phyloP scores from a whole-genome alignment of 2,329 filamentous ascomycete species.

The Calonectria leucothoes region DNA sequence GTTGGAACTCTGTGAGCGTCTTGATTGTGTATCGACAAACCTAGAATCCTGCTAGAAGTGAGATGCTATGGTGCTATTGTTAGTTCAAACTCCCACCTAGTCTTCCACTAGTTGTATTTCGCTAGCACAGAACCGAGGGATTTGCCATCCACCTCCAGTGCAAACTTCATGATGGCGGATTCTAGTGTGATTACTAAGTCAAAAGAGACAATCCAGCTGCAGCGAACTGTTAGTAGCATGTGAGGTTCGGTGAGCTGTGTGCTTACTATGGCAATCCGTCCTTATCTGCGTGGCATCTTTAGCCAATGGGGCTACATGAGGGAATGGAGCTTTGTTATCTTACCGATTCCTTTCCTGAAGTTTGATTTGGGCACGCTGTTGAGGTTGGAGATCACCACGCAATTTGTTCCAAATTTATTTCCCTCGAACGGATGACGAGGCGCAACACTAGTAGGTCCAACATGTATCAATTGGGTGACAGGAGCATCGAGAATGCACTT shows the following conservation, averaged over 20 bases:
- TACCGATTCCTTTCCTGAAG: neutral
- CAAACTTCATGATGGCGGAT: conserved; percentile 16
- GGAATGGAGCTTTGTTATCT: neutral
- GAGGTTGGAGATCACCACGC: neutral
- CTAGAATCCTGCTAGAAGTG: too few species aligned
- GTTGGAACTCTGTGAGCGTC: too few species aligned
- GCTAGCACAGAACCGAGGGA: conserved; percentile 1
- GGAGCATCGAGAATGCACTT: neutral
- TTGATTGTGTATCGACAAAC: too few species aligned
- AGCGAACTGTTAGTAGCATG: neutral
- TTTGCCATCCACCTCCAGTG: conserved; percentile 2
- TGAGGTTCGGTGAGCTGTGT: neutral
- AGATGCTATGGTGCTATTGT: too few species aligned
- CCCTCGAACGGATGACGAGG: neutral
- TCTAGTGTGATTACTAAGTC: conserved; percentile 8
- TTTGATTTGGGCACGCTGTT: neutral
- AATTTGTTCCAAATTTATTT: neutral
- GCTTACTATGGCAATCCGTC: neutral
- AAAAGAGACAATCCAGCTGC: neutral
- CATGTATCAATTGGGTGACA: neutral
- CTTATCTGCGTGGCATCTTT: neutral
- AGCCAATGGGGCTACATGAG: neutral
- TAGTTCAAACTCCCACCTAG: too few species aligned
- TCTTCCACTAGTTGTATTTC: neutral
- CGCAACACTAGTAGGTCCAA: neutral